Evolutionary conservation across 805 yeast species (phyloP).

Genomic region (Saccharomycopsis fodiens): DNA sequence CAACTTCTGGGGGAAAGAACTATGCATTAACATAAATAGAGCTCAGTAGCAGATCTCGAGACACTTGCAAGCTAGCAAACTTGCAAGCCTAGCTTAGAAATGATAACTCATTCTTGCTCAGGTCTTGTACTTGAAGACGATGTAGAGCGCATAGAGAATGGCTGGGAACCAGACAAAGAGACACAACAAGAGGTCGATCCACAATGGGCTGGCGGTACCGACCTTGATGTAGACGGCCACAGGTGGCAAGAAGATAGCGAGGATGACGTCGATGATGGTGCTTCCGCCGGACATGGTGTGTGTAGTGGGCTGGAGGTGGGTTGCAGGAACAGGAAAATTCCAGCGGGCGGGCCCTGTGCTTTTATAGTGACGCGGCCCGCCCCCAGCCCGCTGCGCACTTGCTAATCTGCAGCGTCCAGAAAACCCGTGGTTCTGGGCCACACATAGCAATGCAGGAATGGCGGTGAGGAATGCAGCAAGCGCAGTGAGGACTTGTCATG

Average conservation of each 20-base stretch:
- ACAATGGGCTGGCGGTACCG: conserved; percentile 15
- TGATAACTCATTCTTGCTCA: too few species aligned
- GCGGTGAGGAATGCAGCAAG: background rate
- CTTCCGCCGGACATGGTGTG: conserved; percentile 8
- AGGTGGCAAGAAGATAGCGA: conserved; percentile 20
- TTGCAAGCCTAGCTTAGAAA: too few species aligned
- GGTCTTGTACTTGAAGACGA: conserved; percentile 14
- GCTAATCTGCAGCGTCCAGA: background rate
- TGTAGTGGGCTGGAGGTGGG: too few species aligned
- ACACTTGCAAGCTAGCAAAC: too few species aligned
- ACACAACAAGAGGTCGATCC: conserved; percentile 20
- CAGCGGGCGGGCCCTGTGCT: too few species aligned
- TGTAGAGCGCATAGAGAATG: conserved; percentile 20
- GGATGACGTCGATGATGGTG: conserved; percentile 13
- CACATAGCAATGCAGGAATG: background rate
- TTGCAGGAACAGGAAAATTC: too few species aligned
- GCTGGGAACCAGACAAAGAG: conserved; percentile 22
- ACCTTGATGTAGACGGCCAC: conserved; percentile 20
- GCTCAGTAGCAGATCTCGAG: too few species aligned
- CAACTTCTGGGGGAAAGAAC: too few species aligned
- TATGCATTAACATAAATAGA: too few species aligned
- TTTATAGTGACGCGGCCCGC: too few species aligned
- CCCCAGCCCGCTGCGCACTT: too few species aligned
- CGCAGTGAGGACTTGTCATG: background rate
- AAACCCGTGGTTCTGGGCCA: background rate